These are phyloP conservation scores for Cladophialophora bantiana DNA, from an alignment of 2,329 filamentous ascomycete genomes.

Conservation along the genomic window DNA sequence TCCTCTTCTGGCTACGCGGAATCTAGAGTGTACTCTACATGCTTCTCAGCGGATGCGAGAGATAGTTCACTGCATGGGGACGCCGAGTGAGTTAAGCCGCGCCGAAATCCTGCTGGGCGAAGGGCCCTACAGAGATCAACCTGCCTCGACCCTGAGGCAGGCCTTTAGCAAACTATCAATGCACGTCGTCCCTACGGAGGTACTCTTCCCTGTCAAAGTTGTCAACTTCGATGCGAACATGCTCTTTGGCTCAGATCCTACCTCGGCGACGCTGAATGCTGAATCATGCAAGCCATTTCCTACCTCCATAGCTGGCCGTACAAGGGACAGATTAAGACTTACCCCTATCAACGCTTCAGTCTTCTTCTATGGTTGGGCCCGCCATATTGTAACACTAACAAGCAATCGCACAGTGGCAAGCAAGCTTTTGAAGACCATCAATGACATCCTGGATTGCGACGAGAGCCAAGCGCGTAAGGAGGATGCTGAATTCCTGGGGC, in stretches of 20 bases:
- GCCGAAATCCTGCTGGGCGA: slow-evolving; percentile 66
- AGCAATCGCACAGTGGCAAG: slow-evolving; percentile 73
- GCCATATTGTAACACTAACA: slow-evolving; percentile 70
- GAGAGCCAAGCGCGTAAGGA: slow-evolving; percentile 51
- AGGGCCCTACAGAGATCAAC: slow-evolving; percentile 45
- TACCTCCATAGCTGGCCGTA: slow-evolving; percentile 17
- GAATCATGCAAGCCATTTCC: slow-evolving; percentile 13
- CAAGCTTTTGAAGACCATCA: slow-evolving; percentile 61
- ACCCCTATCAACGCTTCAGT: slow-evolving; percentile 71
- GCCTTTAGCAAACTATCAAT: slow-evolving; percentile 25
- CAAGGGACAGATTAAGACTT: slow-evolving; percentile 49
- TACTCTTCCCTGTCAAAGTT: slow-evolving; percentile 67
- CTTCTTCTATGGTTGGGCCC: slow-evolving; percentile 74
- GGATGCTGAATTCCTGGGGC: slow-evolving; percentile 61
- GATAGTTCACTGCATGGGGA: slow-evolving; percentile 70
- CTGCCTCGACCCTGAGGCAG: slow-evolving; percentile 58
- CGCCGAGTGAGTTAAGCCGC: slow-evolving; percentile 65
- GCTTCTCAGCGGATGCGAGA: slow-evolving; percentile 71
- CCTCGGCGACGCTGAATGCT: not conserved
- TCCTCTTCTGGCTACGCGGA: slow-evolving; percentile 63
- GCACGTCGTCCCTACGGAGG: slow-evolving; percentile 60
- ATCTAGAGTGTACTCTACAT: slow-evolving; percentile 70
- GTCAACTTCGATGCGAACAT: slow-evolving; percentile 56
- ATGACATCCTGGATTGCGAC: slow-evolving; percentile 34
- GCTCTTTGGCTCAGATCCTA: not conserved